Evolutionary conservation across 2,329 filamentous ascomycete species (phyloP).

Genomic region (Colletotrichum liriopes): DNA sequence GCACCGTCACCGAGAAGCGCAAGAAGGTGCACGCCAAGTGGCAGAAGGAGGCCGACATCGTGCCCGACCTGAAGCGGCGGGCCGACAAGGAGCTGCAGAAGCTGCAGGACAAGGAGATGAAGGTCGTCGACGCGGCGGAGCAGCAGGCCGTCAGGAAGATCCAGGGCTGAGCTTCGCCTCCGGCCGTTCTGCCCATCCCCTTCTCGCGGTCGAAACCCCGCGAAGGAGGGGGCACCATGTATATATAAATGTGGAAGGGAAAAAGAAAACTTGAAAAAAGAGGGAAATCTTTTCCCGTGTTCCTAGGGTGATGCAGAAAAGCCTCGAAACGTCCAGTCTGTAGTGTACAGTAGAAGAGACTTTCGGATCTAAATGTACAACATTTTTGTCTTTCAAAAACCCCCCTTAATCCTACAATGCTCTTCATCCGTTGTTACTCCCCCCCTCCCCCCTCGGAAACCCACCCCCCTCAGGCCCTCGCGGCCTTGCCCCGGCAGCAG

Average conservation of each 20-base stretch:
- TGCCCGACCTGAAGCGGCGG: conserved; percentile 65
- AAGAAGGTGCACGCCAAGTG: conserved; percentile 67
- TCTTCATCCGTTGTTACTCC: not conserved
- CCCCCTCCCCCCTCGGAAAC: not conserved
- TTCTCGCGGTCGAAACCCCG: not conserved
- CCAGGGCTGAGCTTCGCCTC: conserved; percentile 40
- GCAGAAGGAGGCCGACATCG: conserved; percentile 60
- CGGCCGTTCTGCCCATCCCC: no score
- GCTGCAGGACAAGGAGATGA: conserved; percentile 68
- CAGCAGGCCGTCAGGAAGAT: conserved; percentile 63
- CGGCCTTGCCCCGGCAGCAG: conserved; percentile 43
- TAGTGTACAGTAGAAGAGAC: conserved; percentile 35
- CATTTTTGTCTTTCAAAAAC: conserved; percentile 20
- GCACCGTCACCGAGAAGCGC: conserved; percentile 63
- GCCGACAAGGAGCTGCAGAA: conserved; percentile 65
- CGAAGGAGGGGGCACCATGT: not conserved
- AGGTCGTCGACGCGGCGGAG: conserved; percentile 65
- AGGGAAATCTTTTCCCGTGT: not conserved
- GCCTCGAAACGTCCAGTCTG: conserved; percentile 5
- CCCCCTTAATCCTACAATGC: conserved; percentile 30
- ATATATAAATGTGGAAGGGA: not conserved
- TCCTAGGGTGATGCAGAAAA: not conserved
- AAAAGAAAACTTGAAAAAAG: no score
- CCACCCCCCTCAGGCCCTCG: conserved; percentile 43
- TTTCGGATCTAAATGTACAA: conserved; percentile 38